Conservation (phyloP, 441 rosid genomes). For the Syzygium syzygioides region DNA sequence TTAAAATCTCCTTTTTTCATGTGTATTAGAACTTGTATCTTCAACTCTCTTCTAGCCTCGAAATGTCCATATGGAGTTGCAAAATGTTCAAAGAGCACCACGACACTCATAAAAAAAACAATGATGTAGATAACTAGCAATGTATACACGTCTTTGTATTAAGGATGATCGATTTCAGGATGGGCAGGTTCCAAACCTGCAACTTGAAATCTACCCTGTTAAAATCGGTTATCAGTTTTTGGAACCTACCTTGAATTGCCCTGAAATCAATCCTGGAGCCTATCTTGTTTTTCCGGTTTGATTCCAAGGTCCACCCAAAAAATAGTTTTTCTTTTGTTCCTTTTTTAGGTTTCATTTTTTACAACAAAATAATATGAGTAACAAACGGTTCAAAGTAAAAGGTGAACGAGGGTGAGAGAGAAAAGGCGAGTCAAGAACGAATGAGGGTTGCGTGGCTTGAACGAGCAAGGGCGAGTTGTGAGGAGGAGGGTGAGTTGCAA, state of each 20-base stretch:
- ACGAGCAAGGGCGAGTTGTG: background rate
- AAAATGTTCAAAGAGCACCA: background rate
- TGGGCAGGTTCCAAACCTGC: background rate
- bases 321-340: background rate
- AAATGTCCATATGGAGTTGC: background rate
- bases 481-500: fast-evolving
- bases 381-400: background rate
- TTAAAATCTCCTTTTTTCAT: background rate
- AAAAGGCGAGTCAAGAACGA: fast-evolving
- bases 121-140: background rate
- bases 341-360: background rate
- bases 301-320: background rate
- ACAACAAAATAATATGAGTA: too few species aligned
- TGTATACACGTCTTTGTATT: fast-evolving
- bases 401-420: background rate
- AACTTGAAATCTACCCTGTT: background rate
- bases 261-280: too few species aligned
- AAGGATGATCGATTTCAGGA: background rate
- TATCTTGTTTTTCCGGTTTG: background rate
- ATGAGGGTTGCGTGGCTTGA: background rate
- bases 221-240: too few species aligned
- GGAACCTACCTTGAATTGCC: background rate
- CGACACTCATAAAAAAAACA: fast-evolving
- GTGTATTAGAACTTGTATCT: background rate
- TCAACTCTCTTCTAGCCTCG: background rate